These are phyloP conservation scores for Crithidia acanthocephali DNA, from an alignment of 208 protist genomes.

Conservation along the genomic window DNA sequence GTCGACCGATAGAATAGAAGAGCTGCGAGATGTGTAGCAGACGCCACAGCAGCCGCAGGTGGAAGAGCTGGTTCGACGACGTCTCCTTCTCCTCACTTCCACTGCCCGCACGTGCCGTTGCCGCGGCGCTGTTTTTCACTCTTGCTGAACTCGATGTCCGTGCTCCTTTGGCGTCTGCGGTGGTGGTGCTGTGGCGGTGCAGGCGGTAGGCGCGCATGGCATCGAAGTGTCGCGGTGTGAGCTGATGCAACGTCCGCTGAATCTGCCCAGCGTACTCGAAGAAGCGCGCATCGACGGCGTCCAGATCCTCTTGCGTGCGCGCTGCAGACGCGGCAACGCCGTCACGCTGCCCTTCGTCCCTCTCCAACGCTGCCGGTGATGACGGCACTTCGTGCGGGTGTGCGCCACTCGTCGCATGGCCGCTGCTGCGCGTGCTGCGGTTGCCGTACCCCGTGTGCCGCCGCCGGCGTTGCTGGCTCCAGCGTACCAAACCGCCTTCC, in stretches of 20 bases:
- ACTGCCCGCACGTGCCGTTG: no score
- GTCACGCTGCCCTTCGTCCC: no score
- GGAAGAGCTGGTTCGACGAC: constrained; percentile 23
- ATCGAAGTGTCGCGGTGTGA: constrained; percentile 36
- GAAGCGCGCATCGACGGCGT: constrained; percentile 33
- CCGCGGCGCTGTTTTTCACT: background rate
- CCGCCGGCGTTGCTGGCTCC: constrained; percentile 16
- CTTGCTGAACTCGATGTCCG: background rate
- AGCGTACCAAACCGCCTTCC: constrained; percentile 2
- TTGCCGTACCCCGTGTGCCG: background rate
- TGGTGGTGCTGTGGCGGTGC: background rate
- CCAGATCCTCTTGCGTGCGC: background rate
- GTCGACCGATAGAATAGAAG: constrained; percentile 25
- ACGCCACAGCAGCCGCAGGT: constrained; percentile 24
- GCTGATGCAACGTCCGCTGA: constrained; percentile 33
- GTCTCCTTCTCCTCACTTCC: no score
- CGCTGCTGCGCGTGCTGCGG: background rate
- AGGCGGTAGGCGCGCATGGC: constrained; percentile 23
- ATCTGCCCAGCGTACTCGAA: constrained; percentile 43
- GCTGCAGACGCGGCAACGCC: background rate
- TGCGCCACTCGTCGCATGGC: background rate
- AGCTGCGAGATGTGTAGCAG: constrained; percentile 27
- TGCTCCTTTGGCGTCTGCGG: background rate
- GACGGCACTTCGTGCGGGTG: background rate
- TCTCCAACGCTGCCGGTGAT: no score